Evolutionary conservation across 2,329 filamentous ascomycete species (phyloP), one percentile per base, ranked within the genome.

Genomic region (Sphaerulina vaccinii): DNA sequence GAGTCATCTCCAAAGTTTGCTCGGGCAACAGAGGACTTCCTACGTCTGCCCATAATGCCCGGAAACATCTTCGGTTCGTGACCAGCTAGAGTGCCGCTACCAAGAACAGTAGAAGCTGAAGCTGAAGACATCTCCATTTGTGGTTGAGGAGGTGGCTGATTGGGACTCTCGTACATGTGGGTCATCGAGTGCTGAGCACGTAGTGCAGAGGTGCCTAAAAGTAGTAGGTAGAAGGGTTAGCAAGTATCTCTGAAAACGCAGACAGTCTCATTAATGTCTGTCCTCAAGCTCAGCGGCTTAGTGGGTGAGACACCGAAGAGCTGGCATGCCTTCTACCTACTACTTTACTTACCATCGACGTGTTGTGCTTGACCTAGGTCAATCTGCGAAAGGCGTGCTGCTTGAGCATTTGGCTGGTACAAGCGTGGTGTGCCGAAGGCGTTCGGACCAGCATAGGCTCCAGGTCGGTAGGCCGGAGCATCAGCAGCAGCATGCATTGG

Each of bases 31-130:
- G 57, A 60, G 29, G 55, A 58, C 49, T 68, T 68, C 36, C 71
- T 66, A 16, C 73, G 64, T 29, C 70, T 66, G 45, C 72, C 74
- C 9, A 90, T 78, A 24, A 90, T 79, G 0, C 87, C 87, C 0
- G 87, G 87, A 58, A 89, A 87, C 56, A 89, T 82, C 56, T 77
- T 79, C 9, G 86, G 87, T 67, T 89, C 86, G 42, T 74, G 78
- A 3, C 78, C 81, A 22, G 71, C 69, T 21, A 75, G 56, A 19
- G 55, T 45, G 5, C 9, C 82, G 65, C 58, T 81, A 76, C 49
- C 73, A 60, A 47, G 76, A 71, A 6, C 71, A 62, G 11, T 46
- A 7, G 49, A 46, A 33, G 29, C 37, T 2, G 35, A 29, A 15
- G 46, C 52, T 7, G 40, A 47, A 6, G 49, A 42, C 8, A 51